Evolutionary conservation across 768 basidiomycete genomes (phyloP), one percentile per base, ranked within the genome.

Genomic region (Mycena galopus): DNA sequence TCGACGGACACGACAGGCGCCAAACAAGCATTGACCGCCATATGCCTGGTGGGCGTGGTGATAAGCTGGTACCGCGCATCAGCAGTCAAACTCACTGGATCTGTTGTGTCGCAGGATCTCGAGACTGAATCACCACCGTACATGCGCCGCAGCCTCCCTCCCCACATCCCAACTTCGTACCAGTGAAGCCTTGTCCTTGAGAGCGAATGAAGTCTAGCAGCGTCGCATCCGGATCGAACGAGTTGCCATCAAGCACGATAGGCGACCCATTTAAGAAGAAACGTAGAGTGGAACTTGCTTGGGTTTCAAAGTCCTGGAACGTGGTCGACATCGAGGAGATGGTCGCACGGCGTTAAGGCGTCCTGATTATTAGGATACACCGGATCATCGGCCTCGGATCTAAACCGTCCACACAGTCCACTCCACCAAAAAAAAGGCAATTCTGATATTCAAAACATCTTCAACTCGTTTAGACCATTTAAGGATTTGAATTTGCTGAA

Each of bases 121-220:
- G 30, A 2, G 72, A 73, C 50, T 76, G 75, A 9, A 76, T 64
- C 9, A 76, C 75, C 7, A 76, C 75, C 0, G 75, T 76, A 27
- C 75, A 76, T 14, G 75, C 75, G 32, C 75, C 75, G n/a, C 75
- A 76, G 0, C 75, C 75, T 16, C 75, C 75, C 35, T 76, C 75
- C 17, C 75, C 75, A 51, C 75, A 76, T 12, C 75, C 75, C 30
- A 76, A 42, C 69, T 76, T 76, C 14, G 75, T 73, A 30, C 75
- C 75, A 4, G 75, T 76, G 29, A 73, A 71, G 51, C 75, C 74
- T 60, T 72, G 74, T 21, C 74, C 75, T 59, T 76, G 75, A 7
- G 75, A 73, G 23, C 75, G 71, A 44, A 76, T 73, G 50, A 76
- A 76, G 66, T 76, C 75, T 1, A 76, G 65, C 6, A 76, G 30